Conservation (phyloP, 2,329 filamentous ascomycete species). For the Ophiostoma novo-ulmi region DNA sequence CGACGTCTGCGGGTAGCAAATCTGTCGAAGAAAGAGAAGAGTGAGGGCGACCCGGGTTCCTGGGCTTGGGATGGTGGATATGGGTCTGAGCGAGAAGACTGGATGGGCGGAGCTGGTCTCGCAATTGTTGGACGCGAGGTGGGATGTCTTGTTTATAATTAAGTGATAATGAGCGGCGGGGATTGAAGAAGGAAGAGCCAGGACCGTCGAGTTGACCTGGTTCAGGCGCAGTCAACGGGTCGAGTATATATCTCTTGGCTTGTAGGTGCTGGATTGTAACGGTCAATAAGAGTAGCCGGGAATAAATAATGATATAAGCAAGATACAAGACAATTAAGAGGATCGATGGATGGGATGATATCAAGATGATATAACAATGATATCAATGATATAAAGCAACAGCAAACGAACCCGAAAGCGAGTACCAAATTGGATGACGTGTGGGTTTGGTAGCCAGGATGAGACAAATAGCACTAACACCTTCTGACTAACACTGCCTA, state of each 20-base stretch:
- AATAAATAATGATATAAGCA: neutral
- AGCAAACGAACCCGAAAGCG: neutral
- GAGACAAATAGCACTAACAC: neutral
- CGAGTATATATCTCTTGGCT: conserved; percentile 49
- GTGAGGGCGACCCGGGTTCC: neutral
- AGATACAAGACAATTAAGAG: neutral
- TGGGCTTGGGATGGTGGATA: conserved; percentile 42
- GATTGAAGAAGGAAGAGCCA: conserved; percentile 51
- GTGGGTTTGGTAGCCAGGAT: neutral
- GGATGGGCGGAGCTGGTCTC: conserved; percentile 36
- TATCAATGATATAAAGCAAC: neutral
- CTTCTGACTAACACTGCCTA: neutral
- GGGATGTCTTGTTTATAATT: conserved; percentile 23
- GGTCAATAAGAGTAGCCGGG: neutral
- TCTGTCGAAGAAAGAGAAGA: neutral
- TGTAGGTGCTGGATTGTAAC: neutral
- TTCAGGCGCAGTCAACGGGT: conserved; percentile 63
- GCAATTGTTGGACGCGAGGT: conserved; percentile 31
- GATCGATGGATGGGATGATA: neutral
- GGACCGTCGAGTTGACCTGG: conserved; percentile 63
- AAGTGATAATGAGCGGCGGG: conserved; percentile 29
- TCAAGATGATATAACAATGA: conserved; percentile 1
- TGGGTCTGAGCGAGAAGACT: conserved; percentile 40
- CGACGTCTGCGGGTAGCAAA: conserved; percentile 21
- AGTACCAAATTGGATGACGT: neutral